These are phyloP conservation scores for Spinacia oleracea DNA, from an alignment of 179 eudicot species.

Conservation along the genomic window DNA sequence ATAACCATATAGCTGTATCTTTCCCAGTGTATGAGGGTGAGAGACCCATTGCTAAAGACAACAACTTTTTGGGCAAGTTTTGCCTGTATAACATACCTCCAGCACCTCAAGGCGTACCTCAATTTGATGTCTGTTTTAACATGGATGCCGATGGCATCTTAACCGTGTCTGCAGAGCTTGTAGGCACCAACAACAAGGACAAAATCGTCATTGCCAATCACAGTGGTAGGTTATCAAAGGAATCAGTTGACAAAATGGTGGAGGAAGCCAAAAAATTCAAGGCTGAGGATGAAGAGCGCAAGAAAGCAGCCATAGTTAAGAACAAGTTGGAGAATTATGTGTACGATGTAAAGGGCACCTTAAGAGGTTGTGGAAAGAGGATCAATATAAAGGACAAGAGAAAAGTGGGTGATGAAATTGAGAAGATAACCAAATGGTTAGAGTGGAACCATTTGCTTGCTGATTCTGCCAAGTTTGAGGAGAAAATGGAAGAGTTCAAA, in stretches of 20 bases:
- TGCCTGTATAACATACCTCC: slow-evolving; percentile 31
- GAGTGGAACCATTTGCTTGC: slow-evolving; percentile 13
- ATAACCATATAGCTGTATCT: slow-evolving; percentile 19
- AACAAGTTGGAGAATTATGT: slow-evolving; percentile 26
- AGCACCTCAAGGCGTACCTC: slow-evolving; percentile 30
- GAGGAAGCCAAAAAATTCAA: slow-evolving; percentile 14
- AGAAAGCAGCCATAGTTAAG: slow-evolving; percentile 27
- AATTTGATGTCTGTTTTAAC: slow-evolving; percentile 25
- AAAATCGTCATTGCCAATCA: slow-evolving; percentile 40
- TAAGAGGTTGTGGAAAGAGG: slow-evolving; percentile 5
- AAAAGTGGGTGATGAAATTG: slow-evolving; percentile 28
- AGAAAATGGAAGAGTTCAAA: no score
- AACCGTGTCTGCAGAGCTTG: slow-evolving; percentile 35
- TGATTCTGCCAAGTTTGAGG: no score
- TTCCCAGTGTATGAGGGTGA: slow-evolving; percentile 37
- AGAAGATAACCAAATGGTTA: slow-evolving; percentile 12
- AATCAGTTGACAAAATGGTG: slow-evolving; percentile 10
- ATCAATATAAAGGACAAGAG: slow-evolving; percentile 20
- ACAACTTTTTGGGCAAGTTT: slow-evolving; percentile 29
- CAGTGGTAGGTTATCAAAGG: slow-evolving; percentile 24
- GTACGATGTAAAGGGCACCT: not conserved
- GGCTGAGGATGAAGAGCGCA: slow-evolving; percentile 25
- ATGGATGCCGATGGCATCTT: slow-evolving; percentile 39
- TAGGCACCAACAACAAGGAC: slow-evolving; percentile 26
- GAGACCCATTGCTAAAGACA: slow-evolving; percentile 20